Percentiles rank a stretch among this genome's conserved stretches.
Conservation (phyloP, 306 rosid species). For the Mimosa bimucronata region DNA sequence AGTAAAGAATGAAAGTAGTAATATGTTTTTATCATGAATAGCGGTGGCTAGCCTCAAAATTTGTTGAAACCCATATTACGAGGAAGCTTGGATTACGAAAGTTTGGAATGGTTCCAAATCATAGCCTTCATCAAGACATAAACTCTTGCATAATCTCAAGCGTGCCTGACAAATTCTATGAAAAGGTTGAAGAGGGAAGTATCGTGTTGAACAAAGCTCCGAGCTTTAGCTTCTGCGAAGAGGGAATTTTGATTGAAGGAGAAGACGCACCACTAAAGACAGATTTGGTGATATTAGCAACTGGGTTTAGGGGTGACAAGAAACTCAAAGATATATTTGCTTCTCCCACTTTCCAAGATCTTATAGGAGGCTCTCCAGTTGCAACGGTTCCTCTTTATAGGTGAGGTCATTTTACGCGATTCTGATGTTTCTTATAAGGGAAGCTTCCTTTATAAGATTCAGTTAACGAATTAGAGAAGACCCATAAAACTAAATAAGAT, state of each 20-base stretch:
- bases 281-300: conserved; percentile 69
- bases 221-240: conserved; percentile 52
- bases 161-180: conserved; percentile 60
- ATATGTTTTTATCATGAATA: conserved; percentile 10
- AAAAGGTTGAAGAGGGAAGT: conserved; percentile 67
- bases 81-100: conserved; percentile 50
- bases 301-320: conserved; percentile 64
- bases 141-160: conserved; percentile 48
- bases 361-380: conserved; percentile 43
- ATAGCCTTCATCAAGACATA: conserved; percentile 52
- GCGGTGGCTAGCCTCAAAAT: conserved; percentile 61
- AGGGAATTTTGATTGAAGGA: conserved; percentile 59
- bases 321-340: conserved; percentile 62
- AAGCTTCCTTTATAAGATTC: too few relatives aligned
- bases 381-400: conserved; percentile 60
- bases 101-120: conserved; percentile 73
- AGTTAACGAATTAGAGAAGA: too few relatives aligned
- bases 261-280: conserved; percentile 42
- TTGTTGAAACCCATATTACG: conserved; percentile 62
- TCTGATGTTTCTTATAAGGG: background rate
- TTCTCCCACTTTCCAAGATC: conserved; percentile 56
- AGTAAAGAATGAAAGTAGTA: background rate
- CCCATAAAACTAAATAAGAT: too few relatives aligned
- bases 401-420: conserved; percentile 29
- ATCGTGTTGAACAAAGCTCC: conserved; percentile 53